phyloP scores from a whole-genome alignment of 2,329 filamentous ascomycete genomes.

The Paecilomyces niveus region DNA sequence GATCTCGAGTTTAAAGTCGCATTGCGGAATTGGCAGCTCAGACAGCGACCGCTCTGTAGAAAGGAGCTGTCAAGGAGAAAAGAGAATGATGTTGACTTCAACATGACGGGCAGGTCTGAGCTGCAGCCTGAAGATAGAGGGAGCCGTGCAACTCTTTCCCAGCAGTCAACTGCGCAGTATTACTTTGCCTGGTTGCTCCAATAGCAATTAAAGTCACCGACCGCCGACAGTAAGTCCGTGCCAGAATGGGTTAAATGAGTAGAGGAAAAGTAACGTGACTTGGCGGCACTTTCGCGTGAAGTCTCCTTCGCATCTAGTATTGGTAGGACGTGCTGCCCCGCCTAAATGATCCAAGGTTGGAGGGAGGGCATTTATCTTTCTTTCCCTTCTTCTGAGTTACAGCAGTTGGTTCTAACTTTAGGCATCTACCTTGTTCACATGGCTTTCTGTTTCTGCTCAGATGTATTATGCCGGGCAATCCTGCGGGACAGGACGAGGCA shows the following conservation, averaged over 20 bases:
- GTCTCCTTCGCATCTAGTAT: slow-evolving; percentile 12
- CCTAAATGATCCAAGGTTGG: not conserved
- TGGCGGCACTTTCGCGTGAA: slow-evolving; percentile 26
- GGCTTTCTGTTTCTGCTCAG: slow-evolving; percentile 6
- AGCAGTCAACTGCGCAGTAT: not conserved
- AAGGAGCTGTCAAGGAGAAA: slow-evolving; percentile 15
- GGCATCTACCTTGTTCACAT: slow-evolving; percentile 10
- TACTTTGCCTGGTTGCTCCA: too few species aligned
- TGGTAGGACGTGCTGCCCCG: slow-evolving; percentile 1
- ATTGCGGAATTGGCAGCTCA: slow-evolving; percentile 29
- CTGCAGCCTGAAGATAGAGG: not conserved
- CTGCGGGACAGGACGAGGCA: not conserved
- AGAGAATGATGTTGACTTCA: slow-evolving; percentile 17
- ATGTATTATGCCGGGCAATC: not conserved
- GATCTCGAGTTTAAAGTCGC: slow-evolving; percentile 13
- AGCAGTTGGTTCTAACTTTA: not conserved
- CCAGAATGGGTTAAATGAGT: not conserved
- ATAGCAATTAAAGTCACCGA: not conserved
- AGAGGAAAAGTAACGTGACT: slow-evolving; percentile 20
- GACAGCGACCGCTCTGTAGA: slow-evolving; percentile 22
- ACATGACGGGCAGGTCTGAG: slow-evolving; percentile 16
- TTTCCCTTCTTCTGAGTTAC: not conserved
- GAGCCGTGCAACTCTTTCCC: not conserved
- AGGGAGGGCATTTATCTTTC: not conserved
- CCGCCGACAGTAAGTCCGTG: not conserved